These are phyloP conservation scores for Quercus phellos DNA, from an alignment of 331 rosid species.

Conservation along the genomic window DNA sequence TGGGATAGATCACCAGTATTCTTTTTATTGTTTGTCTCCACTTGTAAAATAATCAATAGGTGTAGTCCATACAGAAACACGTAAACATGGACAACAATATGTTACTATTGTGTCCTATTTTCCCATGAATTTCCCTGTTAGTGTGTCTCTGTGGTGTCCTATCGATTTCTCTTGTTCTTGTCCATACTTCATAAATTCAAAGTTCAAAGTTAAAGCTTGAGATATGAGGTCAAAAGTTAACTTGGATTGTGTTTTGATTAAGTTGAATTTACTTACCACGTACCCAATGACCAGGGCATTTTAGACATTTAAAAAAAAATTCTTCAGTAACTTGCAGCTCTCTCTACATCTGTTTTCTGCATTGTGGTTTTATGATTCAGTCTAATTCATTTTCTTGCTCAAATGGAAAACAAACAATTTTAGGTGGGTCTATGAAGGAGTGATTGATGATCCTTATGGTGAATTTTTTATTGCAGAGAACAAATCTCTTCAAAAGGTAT, in stretches of 20 bases:
- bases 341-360: not conserved
- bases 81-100: not conserved
- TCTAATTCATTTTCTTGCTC: slow-evolving; percentile 21
- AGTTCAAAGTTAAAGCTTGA: not conserved
- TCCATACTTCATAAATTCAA: not conserved
- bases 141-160: not conserved
- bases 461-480: slow-evolving; percentile 94
- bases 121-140: not conserved
- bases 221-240: not conserved
- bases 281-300: not conserved
- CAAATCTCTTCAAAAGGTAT: slow-evolving; percentile 85
- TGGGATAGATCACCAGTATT: not conserved
- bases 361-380: not conserved
- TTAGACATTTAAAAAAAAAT: not conserved
- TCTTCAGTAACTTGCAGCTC: not conserved
- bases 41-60: not conserved
- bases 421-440: slow-evolving; percentile 98
- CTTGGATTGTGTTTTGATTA: not conserved
- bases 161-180: not conserved
- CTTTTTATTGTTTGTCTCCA: not conserved
- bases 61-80: not conserved
- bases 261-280: not conserved
- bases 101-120: not conserved
- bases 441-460: slow-evolving; percentile 91
- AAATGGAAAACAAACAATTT: slow-evolving; percentile 30